Percentiles rank a stretch among this genome's conserved stretches.
Conservation (phyloP, 768 basidiomycete genomes). For the Boletus rubroflammeus region DNA sequence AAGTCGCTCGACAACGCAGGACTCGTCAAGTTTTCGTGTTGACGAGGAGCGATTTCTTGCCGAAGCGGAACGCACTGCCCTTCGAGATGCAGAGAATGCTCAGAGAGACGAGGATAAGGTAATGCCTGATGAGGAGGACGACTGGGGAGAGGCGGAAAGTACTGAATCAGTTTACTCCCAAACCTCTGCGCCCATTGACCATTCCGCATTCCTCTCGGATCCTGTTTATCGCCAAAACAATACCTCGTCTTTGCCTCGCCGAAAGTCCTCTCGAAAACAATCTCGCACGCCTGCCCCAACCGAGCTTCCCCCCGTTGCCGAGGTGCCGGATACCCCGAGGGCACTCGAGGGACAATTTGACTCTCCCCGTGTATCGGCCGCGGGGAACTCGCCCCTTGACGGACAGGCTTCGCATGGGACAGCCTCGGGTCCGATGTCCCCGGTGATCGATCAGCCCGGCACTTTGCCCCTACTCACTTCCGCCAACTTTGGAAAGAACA, state of each 20-base stretch:
- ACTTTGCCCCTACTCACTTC: conserved; percentile 26
- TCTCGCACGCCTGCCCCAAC: neutral
- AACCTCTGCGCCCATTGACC: conserved; percentile 19
- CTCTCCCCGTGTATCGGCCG: conserved; percentile 1
- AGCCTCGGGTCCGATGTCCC: conserved; percentile 5
- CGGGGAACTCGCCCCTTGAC: conserved; percentile 8
- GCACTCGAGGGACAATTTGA: neutral
- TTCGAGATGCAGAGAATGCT: conserved; percentile 11
- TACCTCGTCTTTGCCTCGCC: neutral
- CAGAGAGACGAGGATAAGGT: neutral
- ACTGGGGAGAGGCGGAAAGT: neutral
- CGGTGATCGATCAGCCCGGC: neutral
- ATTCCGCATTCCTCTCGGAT: conserved; percentile 1
- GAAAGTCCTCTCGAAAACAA: conserved; percentile 9
- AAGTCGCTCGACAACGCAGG: conserved; percentile 7
- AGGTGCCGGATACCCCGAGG: conserved; percentile 11
- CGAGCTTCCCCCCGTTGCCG: conserved; percentile 20
- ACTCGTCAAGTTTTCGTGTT: neutral
- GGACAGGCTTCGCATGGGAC: conserved; percentile 8
- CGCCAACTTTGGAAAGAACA: conserved; percentile 23
- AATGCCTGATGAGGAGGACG: neutral
- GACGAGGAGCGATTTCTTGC: conserved; percentile 15
- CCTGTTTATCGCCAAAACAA: neutral
- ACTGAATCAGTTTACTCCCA: conserved; percentile 25
- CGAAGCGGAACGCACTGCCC: conserved; percentile 13